Base-by-base conservation (phyloP, 2,329 filamentous ascomycete species). In the Nectriaceae sp. region DNA sequence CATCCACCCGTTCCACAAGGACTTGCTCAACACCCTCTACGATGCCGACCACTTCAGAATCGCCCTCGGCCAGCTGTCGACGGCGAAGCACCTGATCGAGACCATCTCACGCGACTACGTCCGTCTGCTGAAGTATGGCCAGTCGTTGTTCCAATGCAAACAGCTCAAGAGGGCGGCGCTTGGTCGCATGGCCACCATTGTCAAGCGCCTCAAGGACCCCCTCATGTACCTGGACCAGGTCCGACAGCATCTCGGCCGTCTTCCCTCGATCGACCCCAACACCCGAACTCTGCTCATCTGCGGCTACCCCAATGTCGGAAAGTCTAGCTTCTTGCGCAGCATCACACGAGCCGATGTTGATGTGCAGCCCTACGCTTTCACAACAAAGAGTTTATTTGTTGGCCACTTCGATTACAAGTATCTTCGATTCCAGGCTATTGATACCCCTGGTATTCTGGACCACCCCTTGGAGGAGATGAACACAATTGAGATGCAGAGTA, bases 401-500 rank as follows among this genome's bases (percentile, higher is more conserved):
- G 94, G 94, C 50, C 94, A 99, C 74, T 97, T 97, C 68, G 91
- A 96, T 74, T 96, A 95, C 79, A 96, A 96, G 75, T 72, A 72
- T 47, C 58, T 71, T 47, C 69, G 73, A 29, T 80, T 80, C 66
- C 77, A 79, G 75, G 92, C 91, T 21, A 97, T 99, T 61, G 94
- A 99, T 73, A 99, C 94, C 11, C 93, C 93, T n/a, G 94, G 94
- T 78, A 96, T 99, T 60, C 77, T 99, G 52, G 94, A 99, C 63
- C 94, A 99, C 70, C 92, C 93, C 29, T 83, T 99, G 8, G 94
- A 97, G 74, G 94, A 97, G 76, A 99, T 97, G 94, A 96, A 97
- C 75, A 97, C 94, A 3, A 99, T 99, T 67, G 94, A 99, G 74
- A 97, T 97, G 90, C 94, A 97, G 78, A 72, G 89, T 53, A 97